A percentile compares a stretch with the other conserved stretches of the same genome.
phyloP scores from a whole-genome alignment of 345 rosid genomes.

The Sonneratia caseolaris region DNA sequence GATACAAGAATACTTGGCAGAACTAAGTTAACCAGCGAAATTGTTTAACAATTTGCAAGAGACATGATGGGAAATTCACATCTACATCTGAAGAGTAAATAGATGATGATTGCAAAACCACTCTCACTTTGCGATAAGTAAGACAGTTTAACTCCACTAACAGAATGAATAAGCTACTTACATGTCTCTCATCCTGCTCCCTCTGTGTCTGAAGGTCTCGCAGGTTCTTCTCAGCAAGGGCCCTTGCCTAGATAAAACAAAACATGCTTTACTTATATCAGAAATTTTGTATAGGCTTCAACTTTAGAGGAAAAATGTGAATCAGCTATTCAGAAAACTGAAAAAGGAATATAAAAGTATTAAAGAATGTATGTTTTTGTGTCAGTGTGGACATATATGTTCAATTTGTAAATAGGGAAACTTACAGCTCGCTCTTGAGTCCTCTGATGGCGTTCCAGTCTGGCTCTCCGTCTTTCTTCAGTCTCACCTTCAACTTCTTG shows the following conservation, averaged over 20 bases:
- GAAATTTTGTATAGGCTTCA: background rate
- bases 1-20: background rate
- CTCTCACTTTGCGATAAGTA: background rate
- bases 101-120: background rate
- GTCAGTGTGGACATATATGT: background rate
- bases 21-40: background rate
- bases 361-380: background rate
- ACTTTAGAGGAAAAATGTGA: background rate
- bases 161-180: constrained; percentile 14
- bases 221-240: constrained; percentile 41
- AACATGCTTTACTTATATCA: background rate
- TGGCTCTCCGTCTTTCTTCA: constrained; percentile 34
- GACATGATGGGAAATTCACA: background rate
- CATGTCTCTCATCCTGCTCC: constrained; percentile 48
- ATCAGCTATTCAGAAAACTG: background rate
- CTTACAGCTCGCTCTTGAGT: constrained; percentile 40
- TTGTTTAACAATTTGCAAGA: background rate
- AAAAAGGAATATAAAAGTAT: background rate
- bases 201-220: constrained; percentile 38
- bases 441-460: constrained; percentile 40
- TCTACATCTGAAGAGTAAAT: background rate
- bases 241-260: constrained; percentile 28
- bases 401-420: background rate
- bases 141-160: background rate
- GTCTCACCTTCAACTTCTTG: constrained; percentile 37